A percentile compares a stretch with the other conserved stretches of the same genome.
phyloP scores from a whole-genome alignment of 2,329 filamentous ascomycete genomes.

The Trichoderma guizhouense region DNA sequence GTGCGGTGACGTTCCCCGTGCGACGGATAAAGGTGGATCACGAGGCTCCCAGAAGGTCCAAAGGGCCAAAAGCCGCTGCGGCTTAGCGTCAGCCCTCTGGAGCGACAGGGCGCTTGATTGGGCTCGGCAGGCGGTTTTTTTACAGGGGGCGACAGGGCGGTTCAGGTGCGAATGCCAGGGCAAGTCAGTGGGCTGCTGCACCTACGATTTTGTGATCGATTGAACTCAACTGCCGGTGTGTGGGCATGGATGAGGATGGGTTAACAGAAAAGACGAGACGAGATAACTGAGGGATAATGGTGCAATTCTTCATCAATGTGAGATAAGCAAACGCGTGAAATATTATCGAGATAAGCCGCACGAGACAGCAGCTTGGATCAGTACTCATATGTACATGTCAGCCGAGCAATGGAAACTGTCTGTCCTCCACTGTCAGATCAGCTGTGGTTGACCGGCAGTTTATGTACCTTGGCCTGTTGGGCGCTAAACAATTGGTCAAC shows the following conservation, averaged over 20 bases:
- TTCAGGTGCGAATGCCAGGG: not conserved
- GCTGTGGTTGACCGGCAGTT: not conserved
- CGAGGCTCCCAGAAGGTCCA: not conserved
- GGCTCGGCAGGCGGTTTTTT: not conserved
- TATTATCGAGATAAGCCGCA: not conserved
- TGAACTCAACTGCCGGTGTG: not conserved
- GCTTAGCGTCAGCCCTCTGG: slow-evolving; percentile 15
- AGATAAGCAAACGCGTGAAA: not conserved
- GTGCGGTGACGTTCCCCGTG: slow-evolving; percentile 10
- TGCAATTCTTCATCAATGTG: not conserved
- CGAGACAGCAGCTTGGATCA: not conserved
- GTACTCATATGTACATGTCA: not conserved
- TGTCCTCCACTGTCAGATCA: not conserved
- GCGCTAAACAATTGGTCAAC: not conserved
- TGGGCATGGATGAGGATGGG: not conserved
- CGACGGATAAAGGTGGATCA: slow-evolving; percentile 21
- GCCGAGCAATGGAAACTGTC: not conserved
- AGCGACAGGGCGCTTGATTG: slow-evolving; percentile 10
- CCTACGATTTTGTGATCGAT: not conserved
- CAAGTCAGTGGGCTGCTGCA: not conserved
- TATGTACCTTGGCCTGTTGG: not conserved
- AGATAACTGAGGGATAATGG: not conserved
- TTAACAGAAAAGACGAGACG: no score
- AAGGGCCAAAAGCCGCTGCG: not conserved
- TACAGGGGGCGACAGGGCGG: slow-evolving; percentile 9